Percentiles rank a stretch among this genome's conserved stretches.
phyloP scores from a whole-genome alignment of 768 basidiomycete genomes.

The Boletus sensibilis region DNA sequence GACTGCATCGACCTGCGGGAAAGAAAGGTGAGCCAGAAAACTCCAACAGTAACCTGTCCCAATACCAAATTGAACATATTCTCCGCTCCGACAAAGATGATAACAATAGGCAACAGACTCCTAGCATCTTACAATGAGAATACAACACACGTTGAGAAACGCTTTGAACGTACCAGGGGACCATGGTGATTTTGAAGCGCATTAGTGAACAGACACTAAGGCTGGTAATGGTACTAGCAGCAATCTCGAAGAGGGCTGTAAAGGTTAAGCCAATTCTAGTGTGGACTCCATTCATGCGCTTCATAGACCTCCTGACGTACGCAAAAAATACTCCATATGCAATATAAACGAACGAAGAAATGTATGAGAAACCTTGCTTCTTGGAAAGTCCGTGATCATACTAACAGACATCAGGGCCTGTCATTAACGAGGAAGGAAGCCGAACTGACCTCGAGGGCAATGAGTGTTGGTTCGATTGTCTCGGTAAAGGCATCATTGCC shows the following conservation, averaged over 20 bases:
- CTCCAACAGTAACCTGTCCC: constrained; percentile 9
- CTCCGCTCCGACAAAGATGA: constrained; percentile 93
- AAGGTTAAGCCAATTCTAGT: constrained; percentile 89
- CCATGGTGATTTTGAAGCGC: constrained; percentile 86
- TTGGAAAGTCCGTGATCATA: constrained; percentile 51
- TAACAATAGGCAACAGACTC: constrained; percentile 89
- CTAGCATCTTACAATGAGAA: constrained; percentile 37
- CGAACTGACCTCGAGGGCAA: constrained; percentile 43
- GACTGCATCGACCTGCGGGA: constrained; percentile 74
- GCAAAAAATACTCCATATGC: constrained; percentile 74
- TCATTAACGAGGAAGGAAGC: constrained; percentile 13
- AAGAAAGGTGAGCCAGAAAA: constrained; percentile 25
- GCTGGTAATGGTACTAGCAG: constrained; percentile 91
- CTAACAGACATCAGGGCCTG: constrained; percentile 34
- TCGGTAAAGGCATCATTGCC: constrained; percentile 39
- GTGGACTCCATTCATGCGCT: constrained; percentile 81
- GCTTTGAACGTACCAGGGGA: constrained; percentile 67
- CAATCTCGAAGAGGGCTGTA: constrained; percentile 88
- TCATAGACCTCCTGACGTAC: constrained; percentile 75
- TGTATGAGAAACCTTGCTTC: constrained; percentile 50
- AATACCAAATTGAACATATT: constrained; percentile 94
- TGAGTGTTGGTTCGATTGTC: constrained; percentile 42
- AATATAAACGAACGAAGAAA: constrained; percentile 70
- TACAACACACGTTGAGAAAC: background rate
- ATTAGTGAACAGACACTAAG: constrained; percentile 89